phyloP scores from a whole-genome alignment of 495 filamentous ascomycete species.

The Sporormia fimetaria region DNA sequence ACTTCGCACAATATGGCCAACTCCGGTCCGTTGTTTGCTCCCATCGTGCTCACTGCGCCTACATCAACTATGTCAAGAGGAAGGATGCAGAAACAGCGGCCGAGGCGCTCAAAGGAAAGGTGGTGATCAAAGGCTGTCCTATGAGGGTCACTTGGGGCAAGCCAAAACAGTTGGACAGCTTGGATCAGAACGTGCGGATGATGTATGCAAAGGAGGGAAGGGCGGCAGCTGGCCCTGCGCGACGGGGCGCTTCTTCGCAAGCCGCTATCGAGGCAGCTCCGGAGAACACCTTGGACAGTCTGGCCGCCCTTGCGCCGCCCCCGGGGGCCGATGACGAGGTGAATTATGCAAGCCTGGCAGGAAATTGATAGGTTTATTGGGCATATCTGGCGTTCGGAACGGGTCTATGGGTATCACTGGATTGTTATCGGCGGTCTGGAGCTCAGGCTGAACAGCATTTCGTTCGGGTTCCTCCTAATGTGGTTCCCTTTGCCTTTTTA shows the following conservation, averaged over 20 bases:
- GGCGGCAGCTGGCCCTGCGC: constrained; percentile 41
- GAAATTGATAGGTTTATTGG: constrained; percentile 58
- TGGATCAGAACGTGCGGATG: constrained; percentile 72
- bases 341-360: constrained; percentile 74
- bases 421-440: constrained; percentile 10
- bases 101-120: constrained; percentile 72
- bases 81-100: constrained; percentile 76
- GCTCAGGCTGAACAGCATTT: constrained; percentile 27
- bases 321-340: constrained; percentile 66
- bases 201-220: constrained; percentile 64
- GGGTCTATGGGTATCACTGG: constrained; percentile 11
- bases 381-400: constrained; percentile 1
- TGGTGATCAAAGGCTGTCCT: constrained; percentile 73
- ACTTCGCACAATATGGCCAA: constrained; percentile 78
- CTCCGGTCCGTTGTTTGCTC: constrained; percentile 86
- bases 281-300: constrained; percentile 38
- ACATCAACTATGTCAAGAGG: constrained; percentile 81
- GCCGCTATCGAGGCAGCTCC: constrained; percentile 27
- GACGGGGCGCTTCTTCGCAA: constrained; percentile 19
- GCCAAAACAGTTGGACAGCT: constrained; percentile 77
- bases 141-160: constrained; percentile 82
- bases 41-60: constrained; percentile 92
- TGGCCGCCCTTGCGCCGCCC: constrained; percentile 57
- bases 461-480: constrained; percentile 21
- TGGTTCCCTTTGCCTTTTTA: constrained; percentile 25